phyloP scores from a whole-genome alignment of 2,329 filamentous ascomycete species.

The Trichoderma sp. region DNA sequence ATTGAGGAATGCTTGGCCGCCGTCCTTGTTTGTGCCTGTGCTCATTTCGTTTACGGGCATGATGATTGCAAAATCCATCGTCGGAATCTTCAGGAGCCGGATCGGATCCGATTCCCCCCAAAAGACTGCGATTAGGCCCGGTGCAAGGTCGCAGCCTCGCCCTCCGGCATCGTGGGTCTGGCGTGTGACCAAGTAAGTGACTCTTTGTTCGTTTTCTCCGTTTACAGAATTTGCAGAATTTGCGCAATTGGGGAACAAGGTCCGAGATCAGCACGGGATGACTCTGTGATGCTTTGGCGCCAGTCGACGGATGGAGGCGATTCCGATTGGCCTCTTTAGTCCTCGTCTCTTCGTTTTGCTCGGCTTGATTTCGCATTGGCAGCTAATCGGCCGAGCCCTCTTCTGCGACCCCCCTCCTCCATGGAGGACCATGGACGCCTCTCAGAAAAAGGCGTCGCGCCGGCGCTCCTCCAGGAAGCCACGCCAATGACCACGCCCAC shows the following conservation, averaged over 20 bases:
- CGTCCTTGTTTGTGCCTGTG: background rate
- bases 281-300: background rate
- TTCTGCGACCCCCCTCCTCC: background rate
- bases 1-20: constrained; percentile 3
- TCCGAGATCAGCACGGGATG: constrained; percentile 9
- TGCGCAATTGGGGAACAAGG: background rate
- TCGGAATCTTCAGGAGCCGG: constrained; percentile 17
- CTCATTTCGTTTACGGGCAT: constrained; percentile 3
- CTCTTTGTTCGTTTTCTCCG: background rate
- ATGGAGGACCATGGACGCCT: background rate
- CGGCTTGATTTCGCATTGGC: background rate
- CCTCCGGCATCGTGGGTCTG: background rate
- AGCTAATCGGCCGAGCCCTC: background rate
- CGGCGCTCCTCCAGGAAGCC: constrained; percentile 9
- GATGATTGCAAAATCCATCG: background rate
- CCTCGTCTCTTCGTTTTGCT: background rate
- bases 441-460: constrained; percentile 16
- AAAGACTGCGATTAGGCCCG: background rate
- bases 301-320: background rate
- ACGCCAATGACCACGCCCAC: background rate
- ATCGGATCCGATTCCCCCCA: background rate
- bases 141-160: background rate
- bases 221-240: background rate
- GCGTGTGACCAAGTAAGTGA: constrained; percentile 12
- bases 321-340: constrained; percentile 9